Percentiles rank a stretch among this genome's conserved stretches.
These are phyloP conservation scores for Cenchrus fungigraminus DNA, from an alignment of 176 grass and related monocot genomes.

Conservation along the genomic window DNA sequence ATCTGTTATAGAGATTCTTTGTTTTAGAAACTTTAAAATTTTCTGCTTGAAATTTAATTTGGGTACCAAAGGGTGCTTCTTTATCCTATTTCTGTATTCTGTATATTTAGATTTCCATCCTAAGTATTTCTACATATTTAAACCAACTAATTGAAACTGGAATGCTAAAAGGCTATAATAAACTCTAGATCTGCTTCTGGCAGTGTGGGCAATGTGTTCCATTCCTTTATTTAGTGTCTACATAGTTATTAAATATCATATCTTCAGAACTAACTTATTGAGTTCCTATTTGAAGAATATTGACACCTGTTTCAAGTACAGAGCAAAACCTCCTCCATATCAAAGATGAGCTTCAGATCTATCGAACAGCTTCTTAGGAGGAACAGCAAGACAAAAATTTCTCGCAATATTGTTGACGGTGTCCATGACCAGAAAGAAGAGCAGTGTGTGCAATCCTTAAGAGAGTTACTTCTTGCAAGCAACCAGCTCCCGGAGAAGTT, in stretches of 20 bases:
- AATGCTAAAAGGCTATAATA: constrained; percentile 6
- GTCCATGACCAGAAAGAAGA: constrained; percentile 70
- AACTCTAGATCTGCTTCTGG: neutral
- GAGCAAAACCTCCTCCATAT: constrained; percentile 49
- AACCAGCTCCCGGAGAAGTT: constrained; percentile 79
- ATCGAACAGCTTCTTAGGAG: constrained; percentile 59
- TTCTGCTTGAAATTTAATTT: neutral
- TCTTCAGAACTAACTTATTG: constrained; percentile 33
- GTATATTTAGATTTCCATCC: neutral
- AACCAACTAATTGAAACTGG: constrained; percentile 23
- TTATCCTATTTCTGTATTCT: constrained; percentile 20
- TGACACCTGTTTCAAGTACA: constrained; percentile 45
- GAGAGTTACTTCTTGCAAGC: constrained; percentile 65
- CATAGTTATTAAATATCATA: constrained; percentile 3
- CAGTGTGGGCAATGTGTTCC: neutral
- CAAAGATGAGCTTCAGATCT: constrained; percentile 77
- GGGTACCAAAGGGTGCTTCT: neutral
- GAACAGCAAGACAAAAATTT: constrained; percentile 61
- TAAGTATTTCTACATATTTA: constrained; percentile 24
- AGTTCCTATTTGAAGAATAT: constrained; percentile 57
- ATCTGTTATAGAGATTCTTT: neutral
- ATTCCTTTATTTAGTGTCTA: constrained; percentile 3
- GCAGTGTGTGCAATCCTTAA: constrained; percentile 62
- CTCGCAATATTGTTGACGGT: constrained; percentile 46
- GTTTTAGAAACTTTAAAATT: neutral